Evolutionary conservation across 495 filamentous ascomycete species (phyloP), one percentile per base, ranked within the genome.

Genomic region (Penicillium subrubescens): DNA sequence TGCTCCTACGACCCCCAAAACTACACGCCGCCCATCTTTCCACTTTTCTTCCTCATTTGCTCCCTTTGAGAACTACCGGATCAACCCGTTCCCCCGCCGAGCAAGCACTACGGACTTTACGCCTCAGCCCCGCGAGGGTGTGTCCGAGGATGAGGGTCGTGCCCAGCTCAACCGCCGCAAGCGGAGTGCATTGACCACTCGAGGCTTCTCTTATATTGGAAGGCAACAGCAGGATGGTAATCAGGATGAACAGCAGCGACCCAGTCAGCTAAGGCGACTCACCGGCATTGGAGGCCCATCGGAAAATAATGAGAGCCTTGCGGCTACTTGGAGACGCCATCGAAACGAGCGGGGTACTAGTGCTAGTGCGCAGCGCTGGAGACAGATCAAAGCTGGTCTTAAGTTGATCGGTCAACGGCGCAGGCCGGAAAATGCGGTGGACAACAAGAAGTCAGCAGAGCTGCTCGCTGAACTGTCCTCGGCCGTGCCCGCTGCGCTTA

Each of bases 391-490:
- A 74, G 88, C 90, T 44, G 90, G 92, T 0, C 74, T 99, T 51
- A 92, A 90, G 69, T 82, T 94, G 71, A 84, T 98, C 44, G 92
- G 91, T 5, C 89, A 90, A 71, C 77, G 84, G 34, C 91, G 88
- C 69, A 96, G 89, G 73, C 88, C 89, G 11, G 92, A 97, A 61
- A 88, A 83, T 46, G 87, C 89, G 56, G 88, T 97, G 53, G 95
- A 99, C 75, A 92, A 93, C 74, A 89, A 90, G 70, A 99, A 99
- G 70, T 97, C 93, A 27, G 94, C 95, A 21, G 96, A 99, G 72
- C 82, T 99, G 33, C 91, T 99, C 82, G 94, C 96, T 6, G 95
- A 99, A 74, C 82, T 99, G 25, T 88, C 93, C 29, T 96, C 95
- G 8, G 95, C 91, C 39, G 89, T 92, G 1, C 95, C 95, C 10